Conservation (phyloP, 139 green algal species). For the Deuterostichococcus epilithicus region DNA sequence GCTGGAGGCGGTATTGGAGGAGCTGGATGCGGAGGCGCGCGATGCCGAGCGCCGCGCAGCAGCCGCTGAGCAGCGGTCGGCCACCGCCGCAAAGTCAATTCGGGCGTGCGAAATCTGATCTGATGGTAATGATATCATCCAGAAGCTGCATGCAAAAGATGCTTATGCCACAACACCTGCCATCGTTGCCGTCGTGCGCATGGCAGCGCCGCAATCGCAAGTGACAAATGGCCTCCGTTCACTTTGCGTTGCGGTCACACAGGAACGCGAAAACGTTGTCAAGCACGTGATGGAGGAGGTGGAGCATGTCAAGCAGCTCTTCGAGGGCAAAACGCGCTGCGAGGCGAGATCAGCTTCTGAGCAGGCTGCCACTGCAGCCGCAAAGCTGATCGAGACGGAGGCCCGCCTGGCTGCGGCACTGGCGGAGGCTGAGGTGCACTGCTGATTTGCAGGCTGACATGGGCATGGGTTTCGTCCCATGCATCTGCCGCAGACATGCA, state of each 20-base stretch:
- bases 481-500: neutral
- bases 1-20: slow-evolving; percentile 25
- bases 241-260: neutral
- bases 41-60: slow-evolving; percentile 12
- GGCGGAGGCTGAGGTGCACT: neutral
- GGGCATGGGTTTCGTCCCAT: too few species aligned
- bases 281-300: slow-evolving; percentile 43
- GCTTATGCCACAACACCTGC: neutral
- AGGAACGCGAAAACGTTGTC: slow-evolving; percentile 40
- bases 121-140: neutral
- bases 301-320: slow-evolving; percentile 44
- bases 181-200: neutral
- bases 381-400: neutral
- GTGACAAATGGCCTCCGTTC: neutral
- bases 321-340: slow-evolving; percentile 36
- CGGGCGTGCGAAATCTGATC: neutral
- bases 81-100: slow-evolving; percentile 8
- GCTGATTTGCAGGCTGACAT: neutral
- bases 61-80: slow-evolving; percentile 13
- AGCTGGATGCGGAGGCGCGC: slow-evolving; percentile 15
- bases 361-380: slow-evolving; percentile 11
- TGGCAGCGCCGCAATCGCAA: neutral
- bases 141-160: neutral
- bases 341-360: slow-evolving; percentile 8
- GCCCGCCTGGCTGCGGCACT: neutral